Evolutionary conservation across 306 rosid genomes (phyloP).

Genomic region (Pterocarpus macrocarpus): DNA sequence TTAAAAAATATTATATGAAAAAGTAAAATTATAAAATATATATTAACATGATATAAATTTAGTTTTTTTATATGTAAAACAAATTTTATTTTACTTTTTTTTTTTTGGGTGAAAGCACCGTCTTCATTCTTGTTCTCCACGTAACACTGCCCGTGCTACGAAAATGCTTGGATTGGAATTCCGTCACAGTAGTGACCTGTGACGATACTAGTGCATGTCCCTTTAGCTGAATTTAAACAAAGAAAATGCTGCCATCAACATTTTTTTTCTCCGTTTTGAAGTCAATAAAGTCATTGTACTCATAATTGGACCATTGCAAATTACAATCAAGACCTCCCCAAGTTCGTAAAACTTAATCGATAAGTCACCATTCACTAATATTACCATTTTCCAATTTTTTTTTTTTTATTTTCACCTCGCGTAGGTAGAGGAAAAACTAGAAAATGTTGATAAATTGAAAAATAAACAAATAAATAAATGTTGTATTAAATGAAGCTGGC

Average conservation of each 20-base stretch:
- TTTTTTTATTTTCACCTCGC: too few relatives aligned
- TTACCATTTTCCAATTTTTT: too few relatives aligned
- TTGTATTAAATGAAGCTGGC: too few relatives aligned
- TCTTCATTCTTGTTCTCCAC: constrained; percentile 23
- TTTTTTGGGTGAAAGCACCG: neutral
- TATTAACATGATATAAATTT: too few relatives aligned
- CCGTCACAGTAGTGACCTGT: neutral
- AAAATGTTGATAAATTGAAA: too few relatives aligned
- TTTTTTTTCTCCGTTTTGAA: neutral
- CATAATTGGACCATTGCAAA: neutral
- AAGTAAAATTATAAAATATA: too few relatives aligned
- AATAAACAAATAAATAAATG: too few relatives aligned
- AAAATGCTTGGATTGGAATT: neutral
- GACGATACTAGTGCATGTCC: neutral
- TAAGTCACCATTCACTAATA: too few relatives aligned
- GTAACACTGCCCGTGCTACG: neutral
- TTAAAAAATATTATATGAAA: too few relatives aligned
- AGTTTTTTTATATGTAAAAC: too few relatives aligned
- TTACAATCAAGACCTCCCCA: neutral
- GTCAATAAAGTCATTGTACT: neutral
- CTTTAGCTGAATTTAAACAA: neutral
- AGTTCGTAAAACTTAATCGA: too few relatives aligned
- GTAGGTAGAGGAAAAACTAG: neutral
- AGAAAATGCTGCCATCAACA: neutral
- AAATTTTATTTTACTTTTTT: too few relatives aligned